Percentiles rank a stretch among this genome's conserved stretches.
phyloP scores from a whole-genome alignment of 2,329 filamentous ascomycete species.

The Achaetomium macrosporum region DNA sequence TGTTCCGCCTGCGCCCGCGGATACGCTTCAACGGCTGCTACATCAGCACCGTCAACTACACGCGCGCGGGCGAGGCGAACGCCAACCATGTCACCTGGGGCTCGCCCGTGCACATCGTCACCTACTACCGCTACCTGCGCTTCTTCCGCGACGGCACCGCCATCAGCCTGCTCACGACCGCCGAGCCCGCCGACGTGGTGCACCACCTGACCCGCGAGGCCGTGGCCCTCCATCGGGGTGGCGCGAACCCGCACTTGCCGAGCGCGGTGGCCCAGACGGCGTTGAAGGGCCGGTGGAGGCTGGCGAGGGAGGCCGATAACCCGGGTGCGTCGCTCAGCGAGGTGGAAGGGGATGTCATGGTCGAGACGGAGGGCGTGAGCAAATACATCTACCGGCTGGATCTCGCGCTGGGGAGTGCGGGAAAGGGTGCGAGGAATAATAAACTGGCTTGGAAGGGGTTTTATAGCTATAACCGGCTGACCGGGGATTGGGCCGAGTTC shows the following conservation, averaged over 20 bases:
- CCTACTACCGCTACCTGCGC: conserved; percentile 94
- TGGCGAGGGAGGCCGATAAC: conserved; percentile 34
- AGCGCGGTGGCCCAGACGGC: conserved; percentile 62
- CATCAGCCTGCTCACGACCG: conserved; percentile 73
- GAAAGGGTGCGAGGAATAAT: conserved; percentile 66
- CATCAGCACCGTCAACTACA: conserved; percentile 94
- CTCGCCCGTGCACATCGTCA: conserved; percentile 87
- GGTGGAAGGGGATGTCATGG: conserved; percentile 61
- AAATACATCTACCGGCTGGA: conserved; percentile 87
- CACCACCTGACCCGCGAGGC: conserved; percentile 72
- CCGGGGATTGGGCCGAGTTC: conserved; percentile 88
- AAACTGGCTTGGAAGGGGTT: conserved; percentile 85
- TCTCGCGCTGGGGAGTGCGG: conserved; percentile 60
- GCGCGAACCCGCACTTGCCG: conserved; percentile 35
- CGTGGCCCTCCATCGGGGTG: conserved; percentile 42
- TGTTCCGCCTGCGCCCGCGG: conserved; percentile 78
- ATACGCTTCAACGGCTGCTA: conserved; percentile 94
- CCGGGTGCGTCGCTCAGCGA: conserved; percentile 32
- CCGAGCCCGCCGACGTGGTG: conserved; percentile 81
- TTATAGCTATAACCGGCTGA: conserved; percentile 84
- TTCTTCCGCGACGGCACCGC: conserved; percentile 87
- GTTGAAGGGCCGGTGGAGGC: conserved; percentile 50
- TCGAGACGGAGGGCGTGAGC: conserved; percentile 81
- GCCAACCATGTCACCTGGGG: conserved; percentile 68
- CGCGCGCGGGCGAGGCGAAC: conserved; percentile 70